Base-by-base conservation (phyloP, 306 rosid genomes). In the Quercus aquifolioides region DNA sequence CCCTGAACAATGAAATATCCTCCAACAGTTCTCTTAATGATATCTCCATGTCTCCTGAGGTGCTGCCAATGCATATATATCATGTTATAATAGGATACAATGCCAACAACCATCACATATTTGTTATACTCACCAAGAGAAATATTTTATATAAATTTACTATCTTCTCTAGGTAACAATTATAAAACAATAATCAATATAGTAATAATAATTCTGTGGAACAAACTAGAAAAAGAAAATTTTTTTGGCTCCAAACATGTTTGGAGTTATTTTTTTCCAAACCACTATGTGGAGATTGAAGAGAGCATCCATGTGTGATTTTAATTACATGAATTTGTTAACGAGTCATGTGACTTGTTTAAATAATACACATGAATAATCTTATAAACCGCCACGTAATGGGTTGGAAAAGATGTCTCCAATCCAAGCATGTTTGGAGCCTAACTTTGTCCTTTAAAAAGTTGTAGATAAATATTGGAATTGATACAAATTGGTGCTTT, bases 31-130 rank as follows among this genome's bases (percentile, higher is more conserved):
- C 94, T 86, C 77, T 78, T 91, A 77, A 94, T 19, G 73, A 92
- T 85, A 81, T 94, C 99, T 84, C 99, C 97, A 52, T 91, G 97
- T 87, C 97, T 88, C 84, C 99, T 86, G 64, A 95, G 92, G 52
- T 80, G 81, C 97, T 91, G 92, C 46, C 56, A 49, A 67, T 76
- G 72, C 46, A 75, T 43, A 76, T 43, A 78, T 74, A 77, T 73
- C 78, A 79, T 26, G 57, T 79, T 55, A 77, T 52, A 55, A 69
- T 73, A 59, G 5, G 19, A 52, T 76, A 35, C 2, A 54, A 52
- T 20, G 28, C 58, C 31, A 35, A 51, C 70, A 25, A 26, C 17
- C n/a, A n/a, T 33, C 72, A 64, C 35, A 4, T 14, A 1, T 46
- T 46, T 46, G 54, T 46, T 46, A 46, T 46, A 46, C 54, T 46